A percentile compares a stretch with the other conserved stretches of the same genome.
Conservation (phyloP, 768 basidiomycete species). For the Trametes coccinea region DNA sequence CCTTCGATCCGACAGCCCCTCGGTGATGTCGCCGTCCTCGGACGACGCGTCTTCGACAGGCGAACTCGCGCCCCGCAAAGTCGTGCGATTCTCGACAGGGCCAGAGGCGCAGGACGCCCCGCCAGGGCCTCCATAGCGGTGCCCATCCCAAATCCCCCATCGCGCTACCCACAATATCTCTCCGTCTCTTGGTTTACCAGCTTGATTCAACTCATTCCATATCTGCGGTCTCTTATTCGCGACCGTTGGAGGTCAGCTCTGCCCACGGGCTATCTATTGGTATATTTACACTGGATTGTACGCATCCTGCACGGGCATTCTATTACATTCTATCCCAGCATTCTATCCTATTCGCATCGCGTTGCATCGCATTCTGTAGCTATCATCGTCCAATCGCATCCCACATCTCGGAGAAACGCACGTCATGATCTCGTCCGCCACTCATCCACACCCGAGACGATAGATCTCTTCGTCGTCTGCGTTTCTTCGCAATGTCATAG, state of each 20-base stretch:
- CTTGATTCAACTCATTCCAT: conserved; percentile 8
- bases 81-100: conserved; percentile 60
- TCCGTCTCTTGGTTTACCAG: background rate
- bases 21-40: conserved; percentile 19
- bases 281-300: conserved; percentile 16
- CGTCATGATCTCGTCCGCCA: background rate
- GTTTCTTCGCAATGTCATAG: no score
- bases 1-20: conserved; percentile 37
- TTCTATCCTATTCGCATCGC: background rate
- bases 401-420: background rate
- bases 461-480: no score
- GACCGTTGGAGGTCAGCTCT: background rate
- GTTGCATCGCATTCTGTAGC: conserved; percentile 2
- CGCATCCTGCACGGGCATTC: conserved; percentile 4
- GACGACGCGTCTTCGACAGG: conserved; percentile 27
- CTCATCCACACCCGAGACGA: no score
- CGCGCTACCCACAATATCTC: background rate
- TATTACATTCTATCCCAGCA: conserved; percentile 4
- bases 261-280: conserved; percentile 10
- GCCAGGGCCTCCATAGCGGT: background rate
- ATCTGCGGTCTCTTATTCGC: background rate
- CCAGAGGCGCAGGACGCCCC: conserved; percentile 31
- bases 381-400: background rate
- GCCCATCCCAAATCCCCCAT: background rate
- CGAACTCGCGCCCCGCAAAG: conserved; percentile 50